These are phyloP conservation scores for Pseudovirgaria hyperparasitica DNA, from an alignment of 2,329 filamentous ascomycete species.

Conservation along the genomic window DNA sequence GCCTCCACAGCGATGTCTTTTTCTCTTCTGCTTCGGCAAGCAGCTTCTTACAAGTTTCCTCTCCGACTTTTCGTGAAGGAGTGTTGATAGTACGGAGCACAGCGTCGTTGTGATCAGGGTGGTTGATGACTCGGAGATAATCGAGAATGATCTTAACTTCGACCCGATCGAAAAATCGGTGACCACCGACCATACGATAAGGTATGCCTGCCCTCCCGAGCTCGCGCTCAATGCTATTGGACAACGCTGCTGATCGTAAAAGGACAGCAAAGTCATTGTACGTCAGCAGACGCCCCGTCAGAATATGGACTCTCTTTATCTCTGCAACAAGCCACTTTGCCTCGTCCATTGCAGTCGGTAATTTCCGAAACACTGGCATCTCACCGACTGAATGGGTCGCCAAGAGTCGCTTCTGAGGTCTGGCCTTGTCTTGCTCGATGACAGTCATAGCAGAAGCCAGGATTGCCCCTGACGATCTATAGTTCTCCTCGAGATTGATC, in stretches of 20 bases:
- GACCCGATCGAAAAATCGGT: constrained; percentile 79
- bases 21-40: constrained; percentile 63
- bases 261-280: constrained; percentile 75
- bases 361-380: constrained; percentile 63
- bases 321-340: constrained; percentile 83
- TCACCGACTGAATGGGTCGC: constrained; percentile 72
- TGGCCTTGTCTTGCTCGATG: constrained; percentile 75
- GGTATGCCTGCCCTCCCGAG: constrained; percentile 70
- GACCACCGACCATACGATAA: constrained; percentile 86
- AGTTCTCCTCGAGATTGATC: constrained; percentile 84
- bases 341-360: constrained; percentile 59
- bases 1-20: constrained; percentile 59
- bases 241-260: constrained; percentile 71
- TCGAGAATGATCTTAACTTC: constrained; percentile 83
- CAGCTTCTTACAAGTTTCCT: constrained; percentile 60
- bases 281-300: constrained; percentile 62
- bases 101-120: constrained; percentile 79
- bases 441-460: constrained; percentile 67
- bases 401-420: constrained; percentile 68
- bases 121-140: constrained; percentile 74
- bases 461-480: constrained; percentile 80
- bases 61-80: constrained; percentile 69
- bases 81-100: constrained; percentile 74
- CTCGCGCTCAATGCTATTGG: constrained; percentile 72
- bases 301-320: constrained; percentile 54